A percentile compares a stretch with the other conserved stretches of the same genome.
phyloP scores from a whole-genome alignment of 2,329 filamentous ascomycete genomes.

The Colletotrichum tropicicola region DNA sequence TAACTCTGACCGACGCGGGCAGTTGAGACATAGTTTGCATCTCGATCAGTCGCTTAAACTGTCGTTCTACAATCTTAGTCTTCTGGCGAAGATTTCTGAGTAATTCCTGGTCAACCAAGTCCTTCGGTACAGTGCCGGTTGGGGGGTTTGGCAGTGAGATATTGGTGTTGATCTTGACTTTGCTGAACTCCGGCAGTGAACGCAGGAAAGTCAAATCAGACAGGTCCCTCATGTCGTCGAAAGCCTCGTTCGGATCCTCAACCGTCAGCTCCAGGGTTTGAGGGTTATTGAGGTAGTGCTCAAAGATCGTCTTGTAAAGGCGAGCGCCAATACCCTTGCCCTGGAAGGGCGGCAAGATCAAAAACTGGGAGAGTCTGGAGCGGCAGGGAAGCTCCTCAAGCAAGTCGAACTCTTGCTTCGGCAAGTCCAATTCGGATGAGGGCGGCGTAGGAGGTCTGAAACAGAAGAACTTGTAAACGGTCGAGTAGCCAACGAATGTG shows the following conservation, averaged over 20 bases:
- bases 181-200: slow-evolving; percentile 63
- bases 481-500: slow-evolving; percentile 87
- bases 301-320: slow-evolving; percentile 84
- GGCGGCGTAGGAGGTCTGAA: slow-evolving; percentile 60
- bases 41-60: slow-evolving; percentile 79
- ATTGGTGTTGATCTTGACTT: slow-evolving; percentile 62
- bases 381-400: slow-evolving; percentile 76
- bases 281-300: slow-evolving; percentile 70
- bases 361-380: slow-evolving; percentile 89
- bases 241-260: slow-evolving; percentile 90
- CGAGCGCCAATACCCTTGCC: slow-evolving; percentile 79
- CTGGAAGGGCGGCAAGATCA: slow-evolving; percentile 90
- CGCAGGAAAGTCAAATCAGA: slow-evolving; percentile 76
- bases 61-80: slow-evolving; percentile 78
- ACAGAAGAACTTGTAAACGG: slow-evolving; percentile 86
- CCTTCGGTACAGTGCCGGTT: slow-evolving; percentile 44
- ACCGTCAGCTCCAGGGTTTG: slow-evolving; percentile 87
- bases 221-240: slow-evolving; percentile 81
- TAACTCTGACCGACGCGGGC: slow-evolving; percentile 63
- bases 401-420: slow-evolving; percentile 53
- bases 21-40: slow-evolving; percentile 76
- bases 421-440: slow-evolving; percentile 54
- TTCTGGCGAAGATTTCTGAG: slow-evolving; percentile 66
- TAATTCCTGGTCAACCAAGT: slow-evolving; percentile 66
- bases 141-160: slow-evolving; percentile 59